Evolutionary conservation across 116 monocot genomes (phyloP), one percentile per base, ranked within the genome.

Genomic region (Iris pallida): DNA sequence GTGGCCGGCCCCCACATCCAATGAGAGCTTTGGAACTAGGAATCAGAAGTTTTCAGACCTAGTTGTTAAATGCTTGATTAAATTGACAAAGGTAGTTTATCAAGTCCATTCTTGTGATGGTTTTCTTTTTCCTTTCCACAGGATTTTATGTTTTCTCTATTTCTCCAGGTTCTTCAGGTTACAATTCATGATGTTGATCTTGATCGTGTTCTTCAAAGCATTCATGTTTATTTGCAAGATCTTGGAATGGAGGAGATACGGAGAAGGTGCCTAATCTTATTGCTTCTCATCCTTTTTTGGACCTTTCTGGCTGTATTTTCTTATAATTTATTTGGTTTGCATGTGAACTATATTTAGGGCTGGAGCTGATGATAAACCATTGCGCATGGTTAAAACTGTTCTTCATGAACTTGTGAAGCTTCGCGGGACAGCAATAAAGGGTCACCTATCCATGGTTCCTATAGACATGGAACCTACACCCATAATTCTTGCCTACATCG

Each of bases 331-430:
- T 42, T 41, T 69, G 57, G 19, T n/a, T 57, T 57, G 17, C n/a
- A 14, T 52, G 57, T 57, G 3, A 59, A 30, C 13, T 66, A 16
- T 60, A 40, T 8, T 67, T 17, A 98, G 98, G 76, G 90, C 93
- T 64, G 98, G 98, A 51, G 98, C 98, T 78, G 93, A 98, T 79
- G 98, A 98, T 64, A 98, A 98, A 17, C 93, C 98, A 55, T 57
- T 98, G 47, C 75, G 98, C 46, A 98, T 98, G 98, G 98, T 98
- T 20, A 98, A 98, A 86, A 98, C 98, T 69, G 98, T 98, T 45
- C 72, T 98, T 41, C 98, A 98, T 82, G 98, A 98, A 80, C 93
- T 98, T 59, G 98, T 98, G 12, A 98, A 98, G 68, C 81, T 92
- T 69, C 87, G 98, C 69, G 98, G 93, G 45, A 92, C 98, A 42